phyloP scores from a whole-genome alignment of 495 filamentous ascomycete species.

The Talaromyces wortmannii region DNA sequence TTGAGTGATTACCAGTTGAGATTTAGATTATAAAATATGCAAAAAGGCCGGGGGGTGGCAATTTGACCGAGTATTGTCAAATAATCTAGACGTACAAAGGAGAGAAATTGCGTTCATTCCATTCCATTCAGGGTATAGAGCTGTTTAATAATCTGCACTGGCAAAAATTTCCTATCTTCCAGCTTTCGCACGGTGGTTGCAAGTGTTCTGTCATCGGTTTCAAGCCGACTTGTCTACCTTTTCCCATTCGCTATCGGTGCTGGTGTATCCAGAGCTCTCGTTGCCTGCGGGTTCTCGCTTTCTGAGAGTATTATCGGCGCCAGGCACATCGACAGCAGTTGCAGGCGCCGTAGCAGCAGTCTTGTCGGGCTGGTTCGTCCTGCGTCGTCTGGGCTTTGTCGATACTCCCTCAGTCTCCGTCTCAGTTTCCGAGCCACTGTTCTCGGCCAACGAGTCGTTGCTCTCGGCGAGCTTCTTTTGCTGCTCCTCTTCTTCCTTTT shows the following conservation, averaged over 20 bases:
- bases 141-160: neutral
- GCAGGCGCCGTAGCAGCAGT: constrained; percentile 11
- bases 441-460: constrained; percentile 18
- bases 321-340: constrained; percentile 15
- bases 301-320: constrained; percentile 22
- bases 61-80: no score
- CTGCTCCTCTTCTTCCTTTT: constrained; percentile 35
- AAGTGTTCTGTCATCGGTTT: neutral
- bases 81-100: no score
- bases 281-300: constrained; percentile 35
- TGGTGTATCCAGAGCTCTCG: constrained; percentile 43
- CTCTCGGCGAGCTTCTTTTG: constrained; percentile 21
- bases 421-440: constrained; percentile 34
- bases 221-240: constrained; percentile 32
- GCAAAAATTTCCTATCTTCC: neutral
- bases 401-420: constrained; percentile 41
- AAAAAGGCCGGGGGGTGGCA: no score
- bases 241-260: constrained; percentile 53
- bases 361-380: constrained; percentile 13
- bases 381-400: constrained; percentile 10
- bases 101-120: no score
- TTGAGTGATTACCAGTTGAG: no score
- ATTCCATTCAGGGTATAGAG: neutral
- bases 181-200: neutral
- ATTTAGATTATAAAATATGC: no score